Evolutionary conservation across 176 grass and related monocot genomes (phyloP).

Genomic region (Tillandsia fasciculata): DNA sequence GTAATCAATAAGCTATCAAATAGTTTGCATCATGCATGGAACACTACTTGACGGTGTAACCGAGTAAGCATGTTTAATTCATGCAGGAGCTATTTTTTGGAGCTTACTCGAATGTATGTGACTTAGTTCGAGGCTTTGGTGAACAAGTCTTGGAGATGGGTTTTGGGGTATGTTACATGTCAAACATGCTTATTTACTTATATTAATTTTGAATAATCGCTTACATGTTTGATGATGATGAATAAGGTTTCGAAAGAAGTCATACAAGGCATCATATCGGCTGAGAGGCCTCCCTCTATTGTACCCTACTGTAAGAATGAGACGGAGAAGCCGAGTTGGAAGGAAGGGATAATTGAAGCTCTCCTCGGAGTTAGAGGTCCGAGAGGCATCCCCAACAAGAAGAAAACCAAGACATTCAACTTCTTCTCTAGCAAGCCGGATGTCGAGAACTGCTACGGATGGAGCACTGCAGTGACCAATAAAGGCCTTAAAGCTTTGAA

Average conservation of each 20-base stretch:
- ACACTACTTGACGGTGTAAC: background rate
- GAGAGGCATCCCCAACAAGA: conserved; percentile 37
- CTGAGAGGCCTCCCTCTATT: conserved; percentile 32
- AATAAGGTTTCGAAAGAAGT: conserved; percentile 32
- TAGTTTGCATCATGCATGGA: too few species aligned
- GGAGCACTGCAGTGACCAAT: conserved; percentile 65
- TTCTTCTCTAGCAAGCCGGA: conserved; percentile 60
- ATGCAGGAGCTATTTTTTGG: conserved; percentile 46
- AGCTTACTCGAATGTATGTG: conserved; percentile 53
- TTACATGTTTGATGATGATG: background rate
- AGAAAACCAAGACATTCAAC: conserved; percentile 78
- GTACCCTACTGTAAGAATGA: conserved; percentile 29
- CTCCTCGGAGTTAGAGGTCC: conserved; percentile 34
- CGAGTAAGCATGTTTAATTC: background rate
- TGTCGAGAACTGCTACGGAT: conserved; percentile 79
- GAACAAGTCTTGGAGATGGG: conserved; percentile 40
- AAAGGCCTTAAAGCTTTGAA: conserved; percentile 41
- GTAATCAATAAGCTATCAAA: too few species aligned
- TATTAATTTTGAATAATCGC: background rate
- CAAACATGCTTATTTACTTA: background rate
- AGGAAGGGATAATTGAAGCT: conserved; percentile 33
- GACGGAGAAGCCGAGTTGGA: conserved; percentile 32
- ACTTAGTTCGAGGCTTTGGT: conserved; percentile 64
- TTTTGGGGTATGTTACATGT: conserved; percentile 47
- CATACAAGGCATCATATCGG: conserved; percentile 28